phyloP scores from a whole-genome alignment of 768 basidiomycete species.

The Inosperma sp. region DNA sequence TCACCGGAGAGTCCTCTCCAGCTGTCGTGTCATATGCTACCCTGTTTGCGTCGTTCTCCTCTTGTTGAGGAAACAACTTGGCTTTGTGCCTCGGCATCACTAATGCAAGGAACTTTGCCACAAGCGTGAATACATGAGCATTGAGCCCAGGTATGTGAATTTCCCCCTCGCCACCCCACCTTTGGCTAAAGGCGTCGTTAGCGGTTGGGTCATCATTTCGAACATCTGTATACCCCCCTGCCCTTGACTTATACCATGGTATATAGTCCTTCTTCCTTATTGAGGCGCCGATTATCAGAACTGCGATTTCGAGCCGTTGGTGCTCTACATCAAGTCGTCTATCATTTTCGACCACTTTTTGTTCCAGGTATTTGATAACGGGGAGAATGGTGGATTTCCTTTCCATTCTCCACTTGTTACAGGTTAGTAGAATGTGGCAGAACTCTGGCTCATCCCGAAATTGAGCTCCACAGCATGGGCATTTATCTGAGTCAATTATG shows the following conservation, averaged over 20 bases:
- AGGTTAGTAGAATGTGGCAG: not conserved
- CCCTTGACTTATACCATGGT: too few species aligned
- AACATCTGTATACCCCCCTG: too few species aligned
- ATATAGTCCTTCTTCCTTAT: too few species aligned
- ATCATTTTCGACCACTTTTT: not conserved
- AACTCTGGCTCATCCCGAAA: not conserved
- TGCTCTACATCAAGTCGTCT: too few species aligned
- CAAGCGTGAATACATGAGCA: not conserved
- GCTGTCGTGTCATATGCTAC: too few species aligned
- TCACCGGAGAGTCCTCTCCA: too few species aligned
- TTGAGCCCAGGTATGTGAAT: not conserved
- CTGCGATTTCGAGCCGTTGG: too few species aligned
- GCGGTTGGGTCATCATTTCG: too few species aligned
- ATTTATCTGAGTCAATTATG: not conserved
- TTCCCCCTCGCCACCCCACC: not conserved
- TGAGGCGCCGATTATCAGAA: too few species aligned
- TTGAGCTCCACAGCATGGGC: not conserved
- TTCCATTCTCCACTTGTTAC: not conserved
- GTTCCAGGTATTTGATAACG: not conserved
- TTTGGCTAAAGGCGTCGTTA: not conserved
- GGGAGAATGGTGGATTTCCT: not conserved
- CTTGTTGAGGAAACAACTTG: not conserved
- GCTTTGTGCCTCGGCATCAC: constrained; percentile 2
- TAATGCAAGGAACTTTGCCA: not conserved
- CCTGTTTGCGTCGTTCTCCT: not conserved